Base-by-base conservation (phyloP, 257 asterid species). In the Nicotiana otophora region DNA sequence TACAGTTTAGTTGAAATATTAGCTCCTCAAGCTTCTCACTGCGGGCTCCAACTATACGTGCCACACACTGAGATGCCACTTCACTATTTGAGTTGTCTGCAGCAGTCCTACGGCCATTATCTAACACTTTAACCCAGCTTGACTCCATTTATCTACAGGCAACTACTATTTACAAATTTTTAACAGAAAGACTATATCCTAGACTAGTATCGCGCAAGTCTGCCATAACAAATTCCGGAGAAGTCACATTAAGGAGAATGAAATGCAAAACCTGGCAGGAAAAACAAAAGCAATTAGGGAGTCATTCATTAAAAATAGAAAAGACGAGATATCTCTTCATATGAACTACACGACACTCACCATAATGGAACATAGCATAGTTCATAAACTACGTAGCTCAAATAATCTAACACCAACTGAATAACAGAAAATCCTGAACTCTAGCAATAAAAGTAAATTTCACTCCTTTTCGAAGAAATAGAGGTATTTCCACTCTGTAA, bases 51-150 rank as follows among this genome's bases (percentile, higher is more conserved):
- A 58, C 11, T 8, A 82, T 78, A 84, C 77, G 86, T 81, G 77
- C 70, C 65, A 84, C 92, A 16, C 78, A 20, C 58, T 57, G 85
- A 53, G 86, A 85, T 20, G 89, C 80, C 81, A 80, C 86, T 85
- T 90, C 92, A 88, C 97, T 90, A 90, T 91, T 93, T 82, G 88
- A 84, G 85, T 85, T 89, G 62, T 86, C 89, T 34, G 81, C 48
- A 30, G 30, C 87, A 85, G 84, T 86, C 33, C 58, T 88, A 36
- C 77, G 77, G 64, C 88, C 89, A 86, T 83, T 92, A 92, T 86
- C 98, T 95, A 88, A 94, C 87, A 84, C 98, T 96, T 88, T 88
- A 87, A 78, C 95, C 89, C 81, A 91, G 84, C 86, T 88, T 81
- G 92, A 78, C 85, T 91, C 91, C 96, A 90, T 94, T 78, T 88